These are phyloP conservation scores for Malbranchea zuffiana DNA, from an alignment of 2,329 filamentous ascomycete genomes.

Conservation along the genomic window DNA sequence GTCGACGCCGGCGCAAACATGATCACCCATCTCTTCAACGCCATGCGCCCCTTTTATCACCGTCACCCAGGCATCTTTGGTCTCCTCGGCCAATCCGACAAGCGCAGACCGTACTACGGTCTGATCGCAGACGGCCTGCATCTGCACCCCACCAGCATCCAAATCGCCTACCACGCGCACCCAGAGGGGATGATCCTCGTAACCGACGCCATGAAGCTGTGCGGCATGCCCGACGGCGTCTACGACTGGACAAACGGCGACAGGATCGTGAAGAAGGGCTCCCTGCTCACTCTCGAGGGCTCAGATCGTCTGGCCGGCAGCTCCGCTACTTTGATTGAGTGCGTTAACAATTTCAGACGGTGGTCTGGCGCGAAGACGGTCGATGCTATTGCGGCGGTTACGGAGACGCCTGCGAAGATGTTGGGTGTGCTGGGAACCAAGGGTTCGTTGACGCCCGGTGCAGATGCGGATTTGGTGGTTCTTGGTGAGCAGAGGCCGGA, in stretches of 20 bases:
- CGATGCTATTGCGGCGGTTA: slow-evolving; percentile 31
- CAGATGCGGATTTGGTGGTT: slow-evolving; percentile 34
- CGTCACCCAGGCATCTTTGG: slow-evolving; percentile 86
- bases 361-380: slow-evolving; percentile 32
- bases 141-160: slow-evolving; percentile 75
- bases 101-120: slow-evolving; percentile 60
- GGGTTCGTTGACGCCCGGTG: slow-evolving; percentile 30
- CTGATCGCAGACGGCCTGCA: slow-evolving; percentile 88
- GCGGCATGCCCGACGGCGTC: slow-evolving; percentile 69
- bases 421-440: slow-evolving; percentile 31
- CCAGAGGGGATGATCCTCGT: slow-evolving; percentile 78
- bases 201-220: slow-evolving; percentile 83
- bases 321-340: slow-evolving; percentile 35
- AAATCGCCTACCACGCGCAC: slow-evolving; percentile 79
- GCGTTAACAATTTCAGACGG: slow-evolving; percentile 35
- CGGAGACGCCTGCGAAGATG: slow-evolving; percentile 31
- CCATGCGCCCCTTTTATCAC: slow-evolving; percentile 82
- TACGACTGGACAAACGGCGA: slow-evolving; percentile 77
- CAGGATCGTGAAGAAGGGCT: slow-evolving; percentile 50
- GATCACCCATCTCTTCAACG: slow-evolving; percentile 91
- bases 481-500: slow-evolving; percentile 26
- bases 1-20: slow-evolving; percentile 68
- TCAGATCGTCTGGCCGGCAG: slow-evolving; percentile 69
- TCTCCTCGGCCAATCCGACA: slow-evolving; percentile 58
- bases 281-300: slow-evolving; percentile 63